These are phyloP conservation scores for Fraxinus americana DNA, from an alignment of 257 asterid genomes.

Conservation along the genomic window DNA sequence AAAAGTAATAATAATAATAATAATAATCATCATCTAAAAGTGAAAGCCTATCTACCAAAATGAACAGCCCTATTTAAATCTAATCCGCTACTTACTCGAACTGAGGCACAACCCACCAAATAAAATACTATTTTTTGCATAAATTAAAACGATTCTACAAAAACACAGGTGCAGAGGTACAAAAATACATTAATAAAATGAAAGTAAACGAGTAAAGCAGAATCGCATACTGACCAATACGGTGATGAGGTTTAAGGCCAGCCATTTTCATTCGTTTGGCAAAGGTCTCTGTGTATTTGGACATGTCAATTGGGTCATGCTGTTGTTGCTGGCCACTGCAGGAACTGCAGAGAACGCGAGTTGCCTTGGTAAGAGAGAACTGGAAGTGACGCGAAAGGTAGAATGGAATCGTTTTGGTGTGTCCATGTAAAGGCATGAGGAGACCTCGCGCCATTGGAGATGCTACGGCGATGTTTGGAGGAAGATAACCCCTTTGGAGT, in stretches of 20 bases:
- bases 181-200: neutral
- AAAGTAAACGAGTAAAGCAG: neutral
- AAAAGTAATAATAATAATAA: too few species aligned
- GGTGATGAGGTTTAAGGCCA: conserved; percentile 81
- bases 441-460: conserved; percentile 29
- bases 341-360: conserved; percentile 29
- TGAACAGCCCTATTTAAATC: neutral
- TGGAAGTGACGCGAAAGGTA: neutral
- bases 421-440: conserved; percentile 33
- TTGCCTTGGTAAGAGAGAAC: neutral
- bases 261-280: conserved; percentile 80
- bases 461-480: too few species aligned
- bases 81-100: neutral
- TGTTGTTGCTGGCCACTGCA: conserved; percentile 44
- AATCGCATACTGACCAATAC: conserved; percentile 52
- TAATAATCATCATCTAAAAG: too few species aligned
- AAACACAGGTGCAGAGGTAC: neutral
- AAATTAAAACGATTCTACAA: conserved; percentile 1
- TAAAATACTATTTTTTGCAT: neutral
- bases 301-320: conserved; percentile 31
- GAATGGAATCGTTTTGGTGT: neutral
- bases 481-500: too few species aligned
- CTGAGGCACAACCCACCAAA: neutral
- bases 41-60: neutral
- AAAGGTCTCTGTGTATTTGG: conserved; percentile 50